Conservation (phyloP, 2,329 filamentous ascomycete species). For the Raffaelea deltoideospora region DNA sequence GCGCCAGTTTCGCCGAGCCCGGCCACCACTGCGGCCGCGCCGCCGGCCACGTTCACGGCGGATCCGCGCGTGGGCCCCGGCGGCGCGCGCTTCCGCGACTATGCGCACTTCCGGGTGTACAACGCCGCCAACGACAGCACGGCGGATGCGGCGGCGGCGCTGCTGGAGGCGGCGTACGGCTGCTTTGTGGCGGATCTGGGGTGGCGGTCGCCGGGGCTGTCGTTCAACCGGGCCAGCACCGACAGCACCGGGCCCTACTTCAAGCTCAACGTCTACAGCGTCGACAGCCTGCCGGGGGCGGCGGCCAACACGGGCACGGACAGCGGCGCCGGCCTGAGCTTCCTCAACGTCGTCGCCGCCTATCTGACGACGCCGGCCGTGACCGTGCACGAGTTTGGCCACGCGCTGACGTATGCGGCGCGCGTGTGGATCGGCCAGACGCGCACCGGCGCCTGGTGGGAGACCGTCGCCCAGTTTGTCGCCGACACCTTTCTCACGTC, state of each 20-base stretch:
- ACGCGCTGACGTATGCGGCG: conserved; percentile 30
- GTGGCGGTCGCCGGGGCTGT: conserved; percentile 19
- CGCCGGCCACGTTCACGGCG: background rate
- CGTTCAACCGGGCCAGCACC: conserved; percentile 12
- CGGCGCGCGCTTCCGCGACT: conserved; percentile 18
- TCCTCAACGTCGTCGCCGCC: conserved; percentile 24
- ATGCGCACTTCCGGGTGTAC: conserved; percentile 25
- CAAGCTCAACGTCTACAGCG: conserved; percentile 31
- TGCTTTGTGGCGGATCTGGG: conserved; percentile 19
- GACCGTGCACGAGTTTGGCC: conserved; percentile 34
- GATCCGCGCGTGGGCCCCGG: conserved; percentile 12
- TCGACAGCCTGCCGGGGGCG: conserved; percentile 19
- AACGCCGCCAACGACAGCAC: conserved; percentile 14
- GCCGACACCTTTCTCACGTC: conserved; percentile 32
- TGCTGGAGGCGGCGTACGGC: conserved; percentile 28
- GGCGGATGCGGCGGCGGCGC: conserved; percentile 15
- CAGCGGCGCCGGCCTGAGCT: conserved; percentile 21
- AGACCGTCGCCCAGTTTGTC: conserved; percentile 33
- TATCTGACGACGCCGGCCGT: conserved; percentile 23
- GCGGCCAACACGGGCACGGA: conserved; percentile 25
- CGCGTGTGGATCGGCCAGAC: conserved; percentile 27
- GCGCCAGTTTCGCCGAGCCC: no score
- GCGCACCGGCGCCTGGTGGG: conserved; percentile 34
- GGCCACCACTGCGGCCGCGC: no score
- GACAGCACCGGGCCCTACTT: conserved; percentile 22